Base-by-base conservation (phyloP, 2,329 filamentous ascomycete species). In the Westerdykella sp. region DNA sequence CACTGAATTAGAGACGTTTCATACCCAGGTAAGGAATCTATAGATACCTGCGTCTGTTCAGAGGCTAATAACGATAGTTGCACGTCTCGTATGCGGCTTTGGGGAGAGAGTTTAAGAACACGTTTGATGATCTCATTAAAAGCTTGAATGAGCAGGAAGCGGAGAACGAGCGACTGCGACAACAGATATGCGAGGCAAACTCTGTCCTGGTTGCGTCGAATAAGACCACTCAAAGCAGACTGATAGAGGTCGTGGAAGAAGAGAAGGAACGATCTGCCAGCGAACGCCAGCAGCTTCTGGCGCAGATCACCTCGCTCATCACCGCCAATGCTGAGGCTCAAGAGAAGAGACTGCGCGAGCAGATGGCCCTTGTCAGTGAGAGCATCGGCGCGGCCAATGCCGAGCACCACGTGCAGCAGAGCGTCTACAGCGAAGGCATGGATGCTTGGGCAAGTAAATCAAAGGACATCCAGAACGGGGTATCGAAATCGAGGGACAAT, bases 31-130 rank as follows among this genome's bases (percentile, higher is more conserved):
- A 67, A 60, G 66, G 6, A 16, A n/a, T 28, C 12, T 37, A 13
- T 22, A 40, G 2, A 13, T 7, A 38, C 1, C 13, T 37, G 39
- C n/a, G 31, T 34, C 15, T 21, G 4, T 28, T 28, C 4, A 28
- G 25, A 10, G 7, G 44, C 54, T 64, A 41, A 66, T 37, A 37
- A 6, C n/a, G 30, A 30, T 51, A 91, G 73, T 77, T 97, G 23
- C 88, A 95, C 57, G 71, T 79, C 11, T 96, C 91, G 0, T 96
- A 95, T 65, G 85, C 83, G 53, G 77, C 80, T 1, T 77, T 97
- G 2, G 89, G 89, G 7, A 83, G 83, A 46, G 89, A 97, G 53
- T 89, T 95, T 71, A 94, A 91, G 63, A 71, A 73, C 5, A 79
- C 91, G 18, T 95, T 97, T 53, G 88, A 95, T 51, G 83, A 86